A percentile compares a stretch with the other conserved stretches of the same genome.
Evolutionary conservation across 1,139 yeast species (phyloP).

Genomic region (Kluyveromyces marxianus): DNA sequence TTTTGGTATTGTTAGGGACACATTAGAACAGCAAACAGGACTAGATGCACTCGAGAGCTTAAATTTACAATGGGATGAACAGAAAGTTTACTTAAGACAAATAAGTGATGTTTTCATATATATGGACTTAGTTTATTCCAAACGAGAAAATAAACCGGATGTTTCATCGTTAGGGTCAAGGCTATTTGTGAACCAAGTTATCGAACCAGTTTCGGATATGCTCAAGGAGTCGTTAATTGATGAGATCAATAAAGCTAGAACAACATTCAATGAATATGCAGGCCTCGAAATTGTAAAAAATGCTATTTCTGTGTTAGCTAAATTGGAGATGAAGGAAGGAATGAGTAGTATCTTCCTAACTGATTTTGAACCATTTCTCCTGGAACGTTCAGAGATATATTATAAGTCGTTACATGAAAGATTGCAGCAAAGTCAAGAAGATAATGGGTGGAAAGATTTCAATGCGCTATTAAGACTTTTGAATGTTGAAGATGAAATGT

Average conservation of each 20-base stretch:
- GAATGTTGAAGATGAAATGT: slow-evolving; percentile 45
- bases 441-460: slow-evolving; percentile 37
- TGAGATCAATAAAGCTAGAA: slow-evolving; percentile 15
- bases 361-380: slow-evolving; percentile 60
- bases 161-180: slow-evolving; percentile 71
- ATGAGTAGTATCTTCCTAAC: slow-evolving; percentile 47
- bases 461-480: slow-evolving; percentile 46
- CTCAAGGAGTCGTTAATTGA: slow-evolving; percentile 13
- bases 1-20: slow-evolving; percentile 33
- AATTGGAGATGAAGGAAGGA: slow-evolving; percentile 30
- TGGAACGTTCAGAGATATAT: slow-evolving; percentile 48
- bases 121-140: slow-evolving; percentile 74
- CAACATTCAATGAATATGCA: not conserved
- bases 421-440: slow-evolving; percentile 38
- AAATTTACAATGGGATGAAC: slow-evolving; percentile 64
- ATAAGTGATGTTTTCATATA: slow-evolving; percentile 85
- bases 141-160: slow-evolving; percentile 58
- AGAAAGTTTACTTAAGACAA: slow-evolving; percentile 66
- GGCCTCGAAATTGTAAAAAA: slow-evolving; percentile 31
- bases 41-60: slow-evolving; percentile 41
- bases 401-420: slow-evolving; percentile 39
- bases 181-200: slow-evolving; percentile 43
- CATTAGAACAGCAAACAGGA: slow-evolving; percentile 11
- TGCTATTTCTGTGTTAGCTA: slow-evolving; percentile 13
- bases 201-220: slow-evolving; percentile 24